phyloP scores from a whole-genome alignment of 2,329 filamentous ascomycete species.

The Neofusicoccum kwambonambiense region DNA sequence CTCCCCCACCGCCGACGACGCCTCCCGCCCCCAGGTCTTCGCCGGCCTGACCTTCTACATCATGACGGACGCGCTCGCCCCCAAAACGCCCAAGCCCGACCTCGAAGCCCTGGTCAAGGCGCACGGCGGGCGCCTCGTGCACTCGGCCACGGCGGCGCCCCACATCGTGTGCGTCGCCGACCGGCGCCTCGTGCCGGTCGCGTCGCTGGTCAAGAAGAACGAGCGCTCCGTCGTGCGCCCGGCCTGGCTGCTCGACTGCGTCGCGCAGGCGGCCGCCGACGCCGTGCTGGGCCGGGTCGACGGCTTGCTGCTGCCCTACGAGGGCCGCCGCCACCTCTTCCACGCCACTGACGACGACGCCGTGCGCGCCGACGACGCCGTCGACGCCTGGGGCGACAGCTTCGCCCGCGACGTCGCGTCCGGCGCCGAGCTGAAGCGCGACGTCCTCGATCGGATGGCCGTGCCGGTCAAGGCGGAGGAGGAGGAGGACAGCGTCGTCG shows the following conservation, averaged over 20 bases:
- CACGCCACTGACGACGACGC: conserved; percentile 60
- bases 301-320: conserved; percentile 57
- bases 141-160: conserved; percentile 63
- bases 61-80: conserved; percentile 71
- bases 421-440: conserved; percentile 21
- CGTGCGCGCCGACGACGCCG: conserved; percentile 57
- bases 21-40: conserved; percentile 65
- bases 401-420: conserved; percentile 67
- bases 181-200: conserved; percentile 75
- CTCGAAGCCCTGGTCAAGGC: conserved; percentile 79
- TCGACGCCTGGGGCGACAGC: conserved; percentile 80
- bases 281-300: not conserved
- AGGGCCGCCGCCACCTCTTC: conserved; percentile 69
- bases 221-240: conserved; percentile 73
- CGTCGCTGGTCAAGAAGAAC: conserved; percentile 73
- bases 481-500: not conserved
- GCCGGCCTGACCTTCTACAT: conserved; percentile 76
- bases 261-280: conserved; percentile 60
- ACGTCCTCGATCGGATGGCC: not conserved
- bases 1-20: conserved; percentile 50
- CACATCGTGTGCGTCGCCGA: conserved; percentile 75
- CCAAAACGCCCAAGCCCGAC: conserved; percentile 74
- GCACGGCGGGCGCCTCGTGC: conserved; percentile 76
- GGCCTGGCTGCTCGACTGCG: conserved; percentile 79
- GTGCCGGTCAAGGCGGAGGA: no score